phyloP scores from a whole-genome alignment of 805 yeast species.

The Candida parachauliodes region DNA sequence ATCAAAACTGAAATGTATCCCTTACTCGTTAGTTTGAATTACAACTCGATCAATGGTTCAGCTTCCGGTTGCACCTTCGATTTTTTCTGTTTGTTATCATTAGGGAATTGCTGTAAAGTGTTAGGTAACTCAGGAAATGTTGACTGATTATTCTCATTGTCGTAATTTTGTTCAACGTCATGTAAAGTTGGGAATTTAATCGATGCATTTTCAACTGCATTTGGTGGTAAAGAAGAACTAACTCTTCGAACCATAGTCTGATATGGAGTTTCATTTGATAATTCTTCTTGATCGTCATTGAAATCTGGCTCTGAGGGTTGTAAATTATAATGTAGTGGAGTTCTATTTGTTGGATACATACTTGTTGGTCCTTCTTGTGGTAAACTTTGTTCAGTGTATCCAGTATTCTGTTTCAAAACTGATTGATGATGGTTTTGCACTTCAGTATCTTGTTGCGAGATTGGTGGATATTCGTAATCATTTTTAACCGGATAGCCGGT shows the following conservation, averaged over 20 bases:
- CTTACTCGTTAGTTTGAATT: conserved; percentile 3
- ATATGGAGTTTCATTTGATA: conserved; percentile 3
- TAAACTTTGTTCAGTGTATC: not conserved
- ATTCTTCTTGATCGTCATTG: conserved; percentile 10
- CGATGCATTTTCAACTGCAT: conserved; percentile 13
- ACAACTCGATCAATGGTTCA: conserved; percentile 40
- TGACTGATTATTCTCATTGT: not conserved
- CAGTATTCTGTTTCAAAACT: not conserved
- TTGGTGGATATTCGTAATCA: not conserved
- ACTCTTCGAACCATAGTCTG: conserved; percentile 8
- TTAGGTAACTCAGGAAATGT: conserved; percentile 9
- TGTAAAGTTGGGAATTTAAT: conserved; percentile 11
- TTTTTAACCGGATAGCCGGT: conserved; percentile 6
- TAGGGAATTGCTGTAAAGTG: conserved; percentile 5
- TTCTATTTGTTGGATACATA: conserved; percentile 1
- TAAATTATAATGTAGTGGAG: not conserved
- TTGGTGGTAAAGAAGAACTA: conserved; percentile 10
- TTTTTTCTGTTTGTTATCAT: conserved; percentile 1
- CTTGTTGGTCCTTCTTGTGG: conserved; percentile 1
- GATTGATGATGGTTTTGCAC: not conserved
- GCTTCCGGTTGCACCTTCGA: conserved; percentile 11
- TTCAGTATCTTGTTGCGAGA: not conserved
- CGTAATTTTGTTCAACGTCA: conserved; percentile 9
- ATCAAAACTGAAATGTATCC: too few relatives aligned
- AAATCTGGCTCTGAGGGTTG: conserved; percentile 11